Evolutionary conservation across 352 stramenopile genomes (phyloP), one percentile per base, ranked within the genome.

Genomic region (Elongisporangium undulatum): DNA sequence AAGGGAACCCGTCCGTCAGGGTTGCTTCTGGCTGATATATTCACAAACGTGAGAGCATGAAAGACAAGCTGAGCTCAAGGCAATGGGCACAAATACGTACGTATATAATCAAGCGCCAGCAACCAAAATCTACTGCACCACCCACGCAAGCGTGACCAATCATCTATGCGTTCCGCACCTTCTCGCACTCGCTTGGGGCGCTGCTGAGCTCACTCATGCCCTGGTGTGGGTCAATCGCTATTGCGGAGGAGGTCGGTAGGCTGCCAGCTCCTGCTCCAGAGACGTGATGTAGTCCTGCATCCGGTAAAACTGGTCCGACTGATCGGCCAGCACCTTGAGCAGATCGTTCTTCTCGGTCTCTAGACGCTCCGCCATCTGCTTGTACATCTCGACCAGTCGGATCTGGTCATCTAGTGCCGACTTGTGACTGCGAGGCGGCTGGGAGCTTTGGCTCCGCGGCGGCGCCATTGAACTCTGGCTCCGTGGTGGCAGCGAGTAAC

Each of bases 341-440:
- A 94, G 59, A 49, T 90, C 81, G 56, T 76, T 75, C 61, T 94
- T 94, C 57, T 94, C 85, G 9, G 64, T 67, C 51, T 94, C 73
- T n/a, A 94, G 56, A 13, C 85, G 76, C 48, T 85, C 64, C 15
- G 79, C 74, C 82, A 92, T 94, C 59, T 89, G 77, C 61, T 92
- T 91, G 75, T 92, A 94, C 82, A 91, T 87, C 62, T 86, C 76
- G 17, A 75, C 83, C n/a, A 94, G 60, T 49, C 77, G 85, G 9
- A 76, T 63, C 20, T 75, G 82, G 58, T 89, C 79, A 34, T 87
- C 80, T 15, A 84, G 51, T 15, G 75, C 82, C 13, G 76, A 82
- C 7, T 77, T 51, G 13, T 64, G 59, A 16, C 60, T 60, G 16
- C 49, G 49, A 10, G 21, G 53, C 21, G 34, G 29, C 29, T 19